Evolutionary conservation across 192 early-diverging fungal genomes (phyloP).

Genomic region (Jimgerdemannia lactiflua): DNA sequence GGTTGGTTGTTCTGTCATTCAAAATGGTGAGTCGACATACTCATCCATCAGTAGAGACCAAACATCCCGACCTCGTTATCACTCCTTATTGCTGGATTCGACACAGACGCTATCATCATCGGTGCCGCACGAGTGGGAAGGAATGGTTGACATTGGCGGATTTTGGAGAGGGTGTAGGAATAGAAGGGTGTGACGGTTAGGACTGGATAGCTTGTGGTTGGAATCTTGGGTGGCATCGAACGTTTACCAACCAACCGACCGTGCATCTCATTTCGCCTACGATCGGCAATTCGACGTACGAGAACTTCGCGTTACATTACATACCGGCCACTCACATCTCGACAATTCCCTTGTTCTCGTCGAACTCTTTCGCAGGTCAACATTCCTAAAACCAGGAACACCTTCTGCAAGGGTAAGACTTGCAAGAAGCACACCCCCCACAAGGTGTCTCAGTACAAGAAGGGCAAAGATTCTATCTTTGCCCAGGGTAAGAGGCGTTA

Average conservation of each 20-base stretch:
- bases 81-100: neutral
- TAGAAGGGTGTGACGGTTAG: too few species aligned
- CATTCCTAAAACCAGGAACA: constrained; percentile 99
- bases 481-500: constrained; percentile 86
- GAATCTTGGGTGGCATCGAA: too few species aligned
- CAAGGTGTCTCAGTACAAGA: constrained; percentile 99
- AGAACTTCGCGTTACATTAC: too few species aligned
- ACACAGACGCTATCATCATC: neutral
- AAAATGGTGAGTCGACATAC: neutral
- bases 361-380: constrained; percentile 71
- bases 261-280: too few species aligned
- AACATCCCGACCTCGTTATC: too few species aligned
- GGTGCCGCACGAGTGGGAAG: too few species aligned
- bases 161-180: too few species aligned
- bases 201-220: too few species aligned
- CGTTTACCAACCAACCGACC: too few species aligned
- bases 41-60: neutral
- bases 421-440: constrained; percentile 99
- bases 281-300: too few species aligned
- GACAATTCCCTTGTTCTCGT: neutral
- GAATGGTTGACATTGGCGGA: too few species aligned
- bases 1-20: neutral
- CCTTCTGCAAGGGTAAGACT: constrained; percentile 97
- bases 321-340: too few species aligned
- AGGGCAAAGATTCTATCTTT: constrained; percentile 98